Base-by-base conservation (phyloP, 1,284 basidiomycete genomes). In the Cystobasidium pallidum region DNA sequence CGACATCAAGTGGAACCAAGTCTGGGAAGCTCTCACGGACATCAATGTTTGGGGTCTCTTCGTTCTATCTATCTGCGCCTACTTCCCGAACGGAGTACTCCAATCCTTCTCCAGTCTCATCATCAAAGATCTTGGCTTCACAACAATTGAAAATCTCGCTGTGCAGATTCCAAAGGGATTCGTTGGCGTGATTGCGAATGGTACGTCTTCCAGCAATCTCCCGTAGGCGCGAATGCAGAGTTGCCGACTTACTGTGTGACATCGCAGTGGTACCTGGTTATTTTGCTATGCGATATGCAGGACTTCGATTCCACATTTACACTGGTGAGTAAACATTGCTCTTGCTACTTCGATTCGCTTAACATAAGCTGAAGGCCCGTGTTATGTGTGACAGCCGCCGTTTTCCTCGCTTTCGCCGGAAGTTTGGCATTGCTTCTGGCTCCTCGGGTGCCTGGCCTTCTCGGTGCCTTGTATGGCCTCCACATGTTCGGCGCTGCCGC, bases 1-100 rank as follows among this genome's bases (percentile, higher is more conserved):
- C 19, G 64, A 66, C 26, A 55, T 66, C 26, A 66, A 66, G 51
- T 66, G 64, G 64, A 41, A 66, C 26, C 64, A 66, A 24, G 64
- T 66, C 2, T 36, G 52, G 49, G 64, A 66, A 41, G 64, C 64
- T 17, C 26, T 66, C 11, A 13, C 34, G 49, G 64, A 66, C 32
- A 21, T 55, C 24, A 66, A 66, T 34, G 64, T 66, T 28, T 66
- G 64, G 64, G 64, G 64, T 41, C 64, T 66, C 15, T 66, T 66
- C 64, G 32, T 66, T 24, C 36, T 66, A 3, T 32, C 64, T 7
- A 26, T 66, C 17, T 51, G 64, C 32, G 64, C 64, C 10, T 66
- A 66, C 64, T 66, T 66, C 51, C 49, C 64, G 2, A 54, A 51
- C 13, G 64, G 64, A 3, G 64, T 66, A 45, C 43, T 45, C 43